Conservation (phyloP, 2,329 filamentous ascomycete species). For the Colletotrichum limetticola region DNA sequence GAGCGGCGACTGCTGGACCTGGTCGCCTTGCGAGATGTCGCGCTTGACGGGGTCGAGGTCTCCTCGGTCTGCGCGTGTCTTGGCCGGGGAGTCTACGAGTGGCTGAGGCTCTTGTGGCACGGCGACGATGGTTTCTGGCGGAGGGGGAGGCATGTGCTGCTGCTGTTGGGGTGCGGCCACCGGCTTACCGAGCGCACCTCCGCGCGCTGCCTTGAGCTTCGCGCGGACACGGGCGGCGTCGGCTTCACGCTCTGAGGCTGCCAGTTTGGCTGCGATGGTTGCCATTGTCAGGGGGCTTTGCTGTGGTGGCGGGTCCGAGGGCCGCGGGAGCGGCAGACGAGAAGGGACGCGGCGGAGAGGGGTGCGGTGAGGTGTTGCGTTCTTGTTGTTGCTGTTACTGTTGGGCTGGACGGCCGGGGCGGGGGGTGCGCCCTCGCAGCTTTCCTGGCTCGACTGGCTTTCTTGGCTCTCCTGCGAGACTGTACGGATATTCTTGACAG, state of each 20-base stretch:
- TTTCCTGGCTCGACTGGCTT: constrained; percentile 8
- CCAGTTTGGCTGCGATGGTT: constrained; percentile 71
- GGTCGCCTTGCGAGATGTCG: constrained; percentile 37
- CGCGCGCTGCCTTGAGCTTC: constrained; percentile 67
- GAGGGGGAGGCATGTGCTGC: constrained; percentile 38
- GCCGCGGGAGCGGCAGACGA: constrained; percentile 48
- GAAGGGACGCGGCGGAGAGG: constrained; percentile 43
- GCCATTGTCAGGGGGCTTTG: constrained; percentile 71
- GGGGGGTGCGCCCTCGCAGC: constrained; percentile 39
- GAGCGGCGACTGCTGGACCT: constrained; percentile 35
- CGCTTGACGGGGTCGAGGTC: constrained; percentile 50
- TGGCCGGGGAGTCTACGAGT: neutral
- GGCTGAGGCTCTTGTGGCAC: constrained; percentile 13
- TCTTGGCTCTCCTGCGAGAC: constrained; percentile 29
- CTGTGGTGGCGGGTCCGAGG: constrained; percentile 52
- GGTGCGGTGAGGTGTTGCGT: constrained; percentile 25
- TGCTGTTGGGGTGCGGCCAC: constrained; percentile 43
- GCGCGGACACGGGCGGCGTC: constrained; percentile 72
- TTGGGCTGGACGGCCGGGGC: constrained; percentile 32
- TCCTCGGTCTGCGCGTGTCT: constrained; percentile 34
- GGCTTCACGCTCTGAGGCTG: constrained; percentile 71
- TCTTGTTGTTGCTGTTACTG: constrained; percentile 17
- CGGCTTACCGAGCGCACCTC: constrained; percentile 40
- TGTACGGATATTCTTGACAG: constrained; percentile 6
- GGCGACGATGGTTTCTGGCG: constrained; percentile 18